A percentile compares a stretch with the other conserved stretches of the same genome.
These are phyloP conservation scores for Saccharomycopsis sp. DNA, from an alignment of 805 yeast genomes.

Conservation along the genomic window DNA sequence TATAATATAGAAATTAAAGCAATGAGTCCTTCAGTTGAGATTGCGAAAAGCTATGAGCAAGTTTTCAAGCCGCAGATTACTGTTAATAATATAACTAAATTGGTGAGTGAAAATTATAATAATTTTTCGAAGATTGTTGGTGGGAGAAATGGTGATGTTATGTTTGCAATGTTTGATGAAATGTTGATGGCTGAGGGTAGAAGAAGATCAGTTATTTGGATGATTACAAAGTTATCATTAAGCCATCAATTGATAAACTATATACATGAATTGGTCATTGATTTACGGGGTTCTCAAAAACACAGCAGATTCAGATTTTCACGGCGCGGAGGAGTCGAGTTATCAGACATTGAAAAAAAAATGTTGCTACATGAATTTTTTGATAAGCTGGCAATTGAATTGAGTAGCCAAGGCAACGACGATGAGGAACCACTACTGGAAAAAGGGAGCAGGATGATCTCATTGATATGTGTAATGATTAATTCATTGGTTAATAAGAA, in stretches of 20 bases:
- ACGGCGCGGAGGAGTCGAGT: conserved; percentile 45
- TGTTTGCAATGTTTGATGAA: conserved; percentile 58
- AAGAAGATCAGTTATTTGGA: conserved; percentile 61
- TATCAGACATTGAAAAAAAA: conserved; percentile 54
- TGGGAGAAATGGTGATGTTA: conserved; percentile 41
- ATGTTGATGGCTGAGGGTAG: conserved; percentile 61
- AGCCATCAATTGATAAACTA: conserved; percentile 53
- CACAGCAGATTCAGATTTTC: conserved; percentile 34
- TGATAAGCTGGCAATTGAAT: conserved; percentile 35
- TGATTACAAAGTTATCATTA: conserved; percentile 53
- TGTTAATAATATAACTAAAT: background rate
- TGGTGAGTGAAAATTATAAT: background rate
- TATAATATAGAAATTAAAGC: conserved; percentile 6
- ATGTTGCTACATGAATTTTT: conserved; percentile 69
- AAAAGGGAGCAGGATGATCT: conserved; percentile 34
- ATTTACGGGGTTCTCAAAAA: conserved; percentile 43
- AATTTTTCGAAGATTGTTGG: background rate
- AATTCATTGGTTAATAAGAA: conserved; percentile 41
- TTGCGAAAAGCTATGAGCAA: background rate
- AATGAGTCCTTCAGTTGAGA: background rate
- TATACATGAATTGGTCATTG: conserved; percentile 52
- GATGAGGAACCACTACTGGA: background rate
- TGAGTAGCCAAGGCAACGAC: background rate
- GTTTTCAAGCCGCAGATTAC: background rate
- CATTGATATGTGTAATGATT: conserved; percentile 57